These are phyloP conservation scores for Symbiodinium natans DNA, from an alignment of 73 alveolate species.

Conservation along the genomic window DNA sequence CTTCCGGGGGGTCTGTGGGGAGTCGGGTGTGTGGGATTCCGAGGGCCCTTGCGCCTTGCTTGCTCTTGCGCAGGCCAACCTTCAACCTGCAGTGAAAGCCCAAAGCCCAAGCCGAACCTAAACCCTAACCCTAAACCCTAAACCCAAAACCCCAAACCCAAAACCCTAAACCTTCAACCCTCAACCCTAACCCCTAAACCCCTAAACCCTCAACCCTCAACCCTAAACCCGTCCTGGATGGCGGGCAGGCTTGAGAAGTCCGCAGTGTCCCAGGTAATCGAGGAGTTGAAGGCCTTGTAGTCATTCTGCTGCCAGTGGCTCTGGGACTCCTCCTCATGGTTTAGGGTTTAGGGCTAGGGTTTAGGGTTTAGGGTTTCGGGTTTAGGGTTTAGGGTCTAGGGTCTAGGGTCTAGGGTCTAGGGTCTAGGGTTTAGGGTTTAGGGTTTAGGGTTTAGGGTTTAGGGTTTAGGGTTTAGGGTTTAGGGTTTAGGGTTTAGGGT, in stretches of 20 bases:
- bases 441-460: no score
- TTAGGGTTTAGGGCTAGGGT: not conserved
- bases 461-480: no score
- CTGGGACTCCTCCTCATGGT: constrained; percentile 7
- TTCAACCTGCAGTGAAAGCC: not conserved
- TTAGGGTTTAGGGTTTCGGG: not conserved
- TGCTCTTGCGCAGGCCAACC: not conserved
- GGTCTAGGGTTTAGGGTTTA: no score
- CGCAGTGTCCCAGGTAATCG: constrained; percentile 73
- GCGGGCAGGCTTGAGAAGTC: constrained; percentile 66
- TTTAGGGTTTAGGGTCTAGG: not conserved
- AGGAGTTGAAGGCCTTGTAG: constrained; percentile 41
- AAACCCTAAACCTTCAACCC: no score
- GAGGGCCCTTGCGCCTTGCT: no score
- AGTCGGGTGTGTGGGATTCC: no score
- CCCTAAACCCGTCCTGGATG: constrained; percentile 24
- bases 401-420: no score
- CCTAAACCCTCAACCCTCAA: not conserved
- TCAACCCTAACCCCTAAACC: no score
- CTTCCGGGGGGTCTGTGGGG: no score
- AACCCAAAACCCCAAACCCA: no score
- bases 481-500: no score
- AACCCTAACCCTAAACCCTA: not conserved
- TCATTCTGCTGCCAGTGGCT: constrained; percentile 28
- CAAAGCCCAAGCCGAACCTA: no score